A percentile compares a stretch with the other conserved stretches of the same genome.
These are phyloP conservation scores for Clonostachys sp. DNA, from an alignment of 2,329 filamentous ascomycete species.

Conservation along the genomic window DNA sequence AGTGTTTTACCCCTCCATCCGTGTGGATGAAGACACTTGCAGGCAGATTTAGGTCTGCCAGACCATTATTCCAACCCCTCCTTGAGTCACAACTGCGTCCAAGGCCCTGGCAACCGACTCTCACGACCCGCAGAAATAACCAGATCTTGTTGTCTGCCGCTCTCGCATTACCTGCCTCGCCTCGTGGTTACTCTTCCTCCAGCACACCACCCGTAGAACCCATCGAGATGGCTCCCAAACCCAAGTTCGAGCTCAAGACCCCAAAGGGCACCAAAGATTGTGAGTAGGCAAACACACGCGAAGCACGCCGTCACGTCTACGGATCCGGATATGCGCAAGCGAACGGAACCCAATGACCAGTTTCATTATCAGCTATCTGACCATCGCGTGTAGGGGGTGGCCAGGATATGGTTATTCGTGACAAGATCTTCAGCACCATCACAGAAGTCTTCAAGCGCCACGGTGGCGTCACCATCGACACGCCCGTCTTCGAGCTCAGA, in stretches of 20 bases:
- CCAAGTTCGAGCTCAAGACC: slow-evolving; percentile 71
- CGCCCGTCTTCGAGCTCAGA: slow-evolving; percentile 78
- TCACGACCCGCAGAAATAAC: background rate
- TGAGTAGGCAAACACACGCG: slow-evolving; percentile 16
- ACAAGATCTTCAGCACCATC: slow-evolving; percentile 75
- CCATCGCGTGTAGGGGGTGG: slow-evolving; percentile 46
- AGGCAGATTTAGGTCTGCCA: slow-evolving; percentile 8
- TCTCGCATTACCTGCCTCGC: background rate
- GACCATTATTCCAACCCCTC: slow-evolving; percentile 3
- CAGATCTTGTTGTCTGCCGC: background rate
- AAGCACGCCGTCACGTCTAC: too few species aligned
- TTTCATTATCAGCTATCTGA: too few species aligned
- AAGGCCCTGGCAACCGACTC: background rate
- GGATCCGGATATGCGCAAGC: too few species aligned
- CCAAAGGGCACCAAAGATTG: slow-evolving; percentile 90
- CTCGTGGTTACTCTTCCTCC: background rate
- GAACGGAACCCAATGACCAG: too few species aligned
- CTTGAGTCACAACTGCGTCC: background rate
- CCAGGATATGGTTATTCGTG: slow-evolving; percentile 73
- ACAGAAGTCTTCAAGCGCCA: slow-evolving; percentile 79
- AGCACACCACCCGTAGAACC: background rate
- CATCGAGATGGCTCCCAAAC: slow-evolving; percentile 29
- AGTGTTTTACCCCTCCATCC: slow-evolving; percentile 7
- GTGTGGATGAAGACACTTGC: slow-evolving; percentile 10
- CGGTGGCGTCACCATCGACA: slow-evolving; percentile 76